phyloP scores from a whole-genome alignment of 2,329 filamentous ascomycete genomes.

The Arthrocladium fulminans region DNA sequence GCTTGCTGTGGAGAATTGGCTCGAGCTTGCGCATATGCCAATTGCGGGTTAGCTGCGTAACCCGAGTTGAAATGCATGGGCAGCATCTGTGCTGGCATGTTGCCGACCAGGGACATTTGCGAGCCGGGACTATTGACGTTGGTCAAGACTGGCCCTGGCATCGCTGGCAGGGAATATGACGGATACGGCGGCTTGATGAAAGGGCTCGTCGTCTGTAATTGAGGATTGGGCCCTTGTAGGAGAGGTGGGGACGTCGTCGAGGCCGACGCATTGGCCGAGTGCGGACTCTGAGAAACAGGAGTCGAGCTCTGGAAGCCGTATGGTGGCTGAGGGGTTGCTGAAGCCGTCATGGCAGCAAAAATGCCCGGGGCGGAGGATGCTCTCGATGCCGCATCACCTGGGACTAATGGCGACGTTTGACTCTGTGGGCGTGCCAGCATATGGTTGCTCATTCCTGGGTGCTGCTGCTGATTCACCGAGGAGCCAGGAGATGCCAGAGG shows the following conservation, averaged over 20 bases:
- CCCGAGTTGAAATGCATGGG: constrained; percentile 49
- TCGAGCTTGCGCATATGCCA: constrained; percentile 51
- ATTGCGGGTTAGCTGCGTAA: constrained; percentile 48
- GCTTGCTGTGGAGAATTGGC: constrained; percentile 45
- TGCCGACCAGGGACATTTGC: constrained; percentile 62
- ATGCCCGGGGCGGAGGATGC: constrained; percentile 50
- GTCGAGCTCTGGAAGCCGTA: constrained; percentile 41
- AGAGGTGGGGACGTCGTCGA: constrained; percentile 49
- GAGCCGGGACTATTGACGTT: constrained; percentile 67
- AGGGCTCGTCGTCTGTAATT: constrained; percentile 20
- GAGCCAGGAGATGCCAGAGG: constrained; percentile 26
- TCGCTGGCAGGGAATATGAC: constrained; percentile 52
- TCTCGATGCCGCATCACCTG: constrained; percentile 26
- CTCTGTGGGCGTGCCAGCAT: constrained; percentile 13
- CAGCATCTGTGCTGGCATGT: constrained; percentile 49
- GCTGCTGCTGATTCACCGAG: constrained; percentile 19
- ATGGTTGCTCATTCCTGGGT: constrained; percentile 4
- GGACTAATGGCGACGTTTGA: constrained; percentile 19
- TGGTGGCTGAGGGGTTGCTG: constrained; percentile 41
- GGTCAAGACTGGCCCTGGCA: constrained; percentile 62
- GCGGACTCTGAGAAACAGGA: constrained; percentile 41
- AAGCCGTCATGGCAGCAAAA: constrained; percentile 37
- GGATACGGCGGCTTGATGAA: constrained; percentile 37
- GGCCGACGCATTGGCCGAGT: constrained; percentile 33
- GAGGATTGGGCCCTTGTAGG: constrained; percentile 27